Conservation (phyloP, 2,329 filamentous ascomycete genomes). For the Scedosporium apiospermum region DNA sequence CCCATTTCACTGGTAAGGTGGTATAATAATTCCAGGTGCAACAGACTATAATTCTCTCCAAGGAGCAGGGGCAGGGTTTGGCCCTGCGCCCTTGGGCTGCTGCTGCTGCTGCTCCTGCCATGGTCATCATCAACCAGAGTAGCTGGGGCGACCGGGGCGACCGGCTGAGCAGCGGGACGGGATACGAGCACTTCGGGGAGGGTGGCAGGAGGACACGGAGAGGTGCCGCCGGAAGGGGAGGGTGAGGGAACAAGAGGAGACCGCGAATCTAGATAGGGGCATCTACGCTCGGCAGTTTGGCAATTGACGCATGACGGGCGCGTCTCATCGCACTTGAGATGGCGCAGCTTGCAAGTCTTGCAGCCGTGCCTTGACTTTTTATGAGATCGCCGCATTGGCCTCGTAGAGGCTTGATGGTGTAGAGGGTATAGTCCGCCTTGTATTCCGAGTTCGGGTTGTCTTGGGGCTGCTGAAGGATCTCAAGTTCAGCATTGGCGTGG, state of each 20-base stretch:
- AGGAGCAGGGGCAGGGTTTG: constrained; percentile 9
- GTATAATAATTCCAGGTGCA: constrained; percentile 26
- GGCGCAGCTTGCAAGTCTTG: constrained; percentile 28
- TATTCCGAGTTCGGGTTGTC: no score
- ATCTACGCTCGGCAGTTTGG: constrained; percentile 23
- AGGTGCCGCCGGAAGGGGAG: background rate
- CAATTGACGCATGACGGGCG: constrained; percentile 31
- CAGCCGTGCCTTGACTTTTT: constrained; percentile 30
- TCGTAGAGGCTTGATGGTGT: no score
- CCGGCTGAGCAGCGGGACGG: background rate
- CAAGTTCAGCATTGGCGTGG: no score
- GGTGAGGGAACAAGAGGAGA: background rate
- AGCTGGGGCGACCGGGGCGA: background rate
- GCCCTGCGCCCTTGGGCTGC: background rate
- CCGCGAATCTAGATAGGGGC: constrained; percentile 18
- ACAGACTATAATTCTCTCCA: constrained; percentile 21
- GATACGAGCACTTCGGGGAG: no score
- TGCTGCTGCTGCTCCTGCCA: background rate
- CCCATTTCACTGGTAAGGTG: constrained; percentile 13
- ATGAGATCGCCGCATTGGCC: constrained; percentile 4
- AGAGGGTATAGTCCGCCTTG: no score
- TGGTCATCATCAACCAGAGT: background rate
- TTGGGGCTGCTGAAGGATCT: no score
- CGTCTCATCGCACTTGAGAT: constrained; percentile 33
- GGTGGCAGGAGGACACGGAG: background rate